Percentiles rank a stretch among this genome's conserved stretches.
phyloP scores from a whole-genome alignment of 23 red algal genomes.

The Cyanidioschyzon merolae region DNA sequence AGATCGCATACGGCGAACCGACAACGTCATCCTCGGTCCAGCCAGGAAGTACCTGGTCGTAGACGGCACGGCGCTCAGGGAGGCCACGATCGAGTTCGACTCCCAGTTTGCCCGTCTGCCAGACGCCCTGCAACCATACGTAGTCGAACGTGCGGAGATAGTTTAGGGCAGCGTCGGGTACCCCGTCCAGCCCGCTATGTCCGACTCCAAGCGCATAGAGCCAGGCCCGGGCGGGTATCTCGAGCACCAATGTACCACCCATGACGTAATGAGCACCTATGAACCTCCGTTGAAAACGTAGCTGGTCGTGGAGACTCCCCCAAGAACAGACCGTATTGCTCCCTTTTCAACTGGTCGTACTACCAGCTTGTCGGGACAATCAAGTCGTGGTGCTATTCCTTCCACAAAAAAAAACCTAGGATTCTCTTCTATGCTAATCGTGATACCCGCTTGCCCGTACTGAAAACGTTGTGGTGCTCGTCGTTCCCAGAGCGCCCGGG shows the following conservation, averaged over 20 bases:
- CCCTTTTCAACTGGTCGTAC: too few species aligned
- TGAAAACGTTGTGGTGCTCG: too few species aligned
- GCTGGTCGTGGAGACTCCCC: too few species aligned
- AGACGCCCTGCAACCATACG: conserved; percentile 24
- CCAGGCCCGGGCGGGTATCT: background rate
- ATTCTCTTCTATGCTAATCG: too few species aligned
- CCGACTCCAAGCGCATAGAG: background rate
- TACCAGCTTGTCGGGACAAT: too few species aligned
- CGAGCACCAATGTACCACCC: background rate
- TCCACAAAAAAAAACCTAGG: too few species aligned
- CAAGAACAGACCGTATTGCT: too few species aligned
- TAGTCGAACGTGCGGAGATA: background rate
- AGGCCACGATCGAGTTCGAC: conserved; percentile 22
- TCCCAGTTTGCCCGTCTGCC: conserved; percentile 21
- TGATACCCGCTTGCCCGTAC: too few species aligned
- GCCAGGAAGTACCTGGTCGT: conserved; percentile 18
- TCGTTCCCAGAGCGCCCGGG: too few species aligned
- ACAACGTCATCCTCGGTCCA: conserved; percentile 34
- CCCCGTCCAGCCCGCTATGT: background rate
- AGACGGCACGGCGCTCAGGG: conserved; percentile 8
- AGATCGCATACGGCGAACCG: conserved; percentile 43
- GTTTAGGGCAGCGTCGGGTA: background rate
- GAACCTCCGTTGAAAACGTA: too few species aligned
- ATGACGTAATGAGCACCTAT: background rate
- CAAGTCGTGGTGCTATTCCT: too few species aligned